Percentiles rank a stretch among this genome's conserved stretches.
Conservation (phyloP, 305 asterid genomes). For the Solanum hybrid region DNA sequence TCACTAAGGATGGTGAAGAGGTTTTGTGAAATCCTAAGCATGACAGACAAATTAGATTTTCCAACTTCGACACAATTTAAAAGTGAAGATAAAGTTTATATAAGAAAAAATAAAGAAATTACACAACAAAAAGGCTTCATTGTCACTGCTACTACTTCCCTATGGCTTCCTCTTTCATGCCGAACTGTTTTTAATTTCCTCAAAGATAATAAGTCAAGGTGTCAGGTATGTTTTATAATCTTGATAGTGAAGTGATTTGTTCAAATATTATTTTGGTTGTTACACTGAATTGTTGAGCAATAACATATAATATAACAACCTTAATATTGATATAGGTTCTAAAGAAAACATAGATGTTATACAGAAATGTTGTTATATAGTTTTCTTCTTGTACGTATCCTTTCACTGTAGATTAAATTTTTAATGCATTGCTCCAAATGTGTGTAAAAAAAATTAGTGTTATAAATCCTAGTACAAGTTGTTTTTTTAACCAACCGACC, state of each 20-base stretch:
- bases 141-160: constrained; percentile 43
- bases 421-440: too few relatives aligned
- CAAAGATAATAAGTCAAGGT: constrained; percentile 39
- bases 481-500: too few relatives aligned
- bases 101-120: constrained; percentile 20
- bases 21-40: constrained; percentile 38
- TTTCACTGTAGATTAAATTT: too few relatives aligned
- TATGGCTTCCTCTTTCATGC: constrained; percentile 44
- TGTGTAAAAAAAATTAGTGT: too few relatives aligned
- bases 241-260: background rate
- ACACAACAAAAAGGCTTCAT: constrained; percentile 37
- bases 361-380: too few relatives aligned
- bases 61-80: constrained; percentile 22
- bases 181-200: constrained; percentile 40
- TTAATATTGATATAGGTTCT: background rate
- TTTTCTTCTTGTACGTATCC: too few relatives aligned
- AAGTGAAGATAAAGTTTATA: constrained; percentile 36
- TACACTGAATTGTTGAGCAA: background rate
- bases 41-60: constrained; percentile 26
- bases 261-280: too few relatives aligned
- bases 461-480: too few relatives aligned
- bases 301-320: too few relatives aligned
- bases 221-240: constrained; percentile 19
- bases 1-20: constrained; percentile 57
- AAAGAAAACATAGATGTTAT: background rate